Conservation (phyloP, 2,329 filamentous ascomycete genomes). For the Lecanosticta acicola region DNA sequence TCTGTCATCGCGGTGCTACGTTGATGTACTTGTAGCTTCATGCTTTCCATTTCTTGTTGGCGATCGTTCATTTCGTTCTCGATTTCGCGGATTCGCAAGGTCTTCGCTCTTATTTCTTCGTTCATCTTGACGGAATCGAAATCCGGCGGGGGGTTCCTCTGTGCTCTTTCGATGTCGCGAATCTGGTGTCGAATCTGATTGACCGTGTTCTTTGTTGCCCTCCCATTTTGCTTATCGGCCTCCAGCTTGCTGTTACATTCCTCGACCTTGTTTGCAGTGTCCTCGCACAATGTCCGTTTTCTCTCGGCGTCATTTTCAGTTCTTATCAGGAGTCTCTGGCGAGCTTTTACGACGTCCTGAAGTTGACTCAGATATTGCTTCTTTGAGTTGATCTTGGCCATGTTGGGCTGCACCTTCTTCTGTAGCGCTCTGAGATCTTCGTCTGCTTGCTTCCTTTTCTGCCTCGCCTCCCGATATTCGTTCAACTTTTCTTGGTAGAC, state of each 20-base stretch:
- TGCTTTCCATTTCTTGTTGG: constrained; percentile 31
- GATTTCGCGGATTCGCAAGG: constrained; percentile 41
- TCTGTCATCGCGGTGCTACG: constrained; percentile 36
- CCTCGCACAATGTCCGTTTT: constrained; percentile 32
- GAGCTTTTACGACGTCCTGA: constrained; percentile 50
- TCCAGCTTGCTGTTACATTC: constrained; percentile 35
- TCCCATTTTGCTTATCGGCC: constrained; percentile 39
- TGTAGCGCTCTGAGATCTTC: constrained; percentile 57
- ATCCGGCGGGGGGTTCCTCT: constrained; percentile 57
- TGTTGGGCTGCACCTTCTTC: constrained; percentile 58
- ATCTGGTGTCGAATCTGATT: constrained; percentile 46
- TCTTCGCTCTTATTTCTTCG: constrained; percentile 60
- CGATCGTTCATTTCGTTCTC: constrained; percentile 41
- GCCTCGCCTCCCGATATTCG: constrained; percentile 50
- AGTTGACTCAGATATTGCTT: constrained; percentile 59
- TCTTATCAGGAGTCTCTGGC: constrained; percentile 50
- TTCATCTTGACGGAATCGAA: constrained; percentile 70
- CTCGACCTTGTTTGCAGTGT: constrained; percentile 34
- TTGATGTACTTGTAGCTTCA: constrained; percentile 32
- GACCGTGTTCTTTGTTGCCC: constrained; percentile 31
- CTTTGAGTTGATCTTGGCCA: constrained; percentile 65
- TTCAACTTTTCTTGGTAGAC: constrained; percentile 55
- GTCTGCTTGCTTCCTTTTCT: constrained; percentile 50
- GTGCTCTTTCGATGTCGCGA: constrained; percentile 56
- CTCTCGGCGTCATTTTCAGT: constrained; percentile 49